Evolutionary conservation across 2,329 filamentous ascomycete genomes (phyloP).

Genomic region (Fusarium sp.): DNA sequence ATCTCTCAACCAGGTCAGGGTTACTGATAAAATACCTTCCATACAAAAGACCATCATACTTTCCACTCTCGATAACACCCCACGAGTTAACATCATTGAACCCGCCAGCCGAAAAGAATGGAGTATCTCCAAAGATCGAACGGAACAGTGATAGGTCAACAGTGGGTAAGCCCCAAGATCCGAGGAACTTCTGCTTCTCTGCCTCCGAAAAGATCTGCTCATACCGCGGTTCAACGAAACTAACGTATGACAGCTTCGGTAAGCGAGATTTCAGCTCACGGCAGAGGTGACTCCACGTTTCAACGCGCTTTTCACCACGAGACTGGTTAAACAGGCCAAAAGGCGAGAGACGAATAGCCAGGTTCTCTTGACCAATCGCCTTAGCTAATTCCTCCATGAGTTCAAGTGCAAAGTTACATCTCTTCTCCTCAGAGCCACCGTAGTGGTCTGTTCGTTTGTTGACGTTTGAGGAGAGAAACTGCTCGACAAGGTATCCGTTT

Average conservation of each 20-base stretch:
- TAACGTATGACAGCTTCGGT: conserved; percentile 63
- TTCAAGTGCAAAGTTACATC: conserved; percentile 65
- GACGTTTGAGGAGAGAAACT: conserved; percentile 53
- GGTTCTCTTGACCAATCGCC: conserved; percentile 58
- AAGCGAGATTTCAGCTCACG: conserved; percentile 58
- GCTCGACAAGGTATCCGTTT: conserved; percentile 56
- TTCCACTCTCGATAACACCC: conserved; percentile 57
- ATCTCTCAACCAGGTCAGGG: conserved; percentile 59
- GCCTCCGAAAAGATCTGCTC: conserved; percentile 63
- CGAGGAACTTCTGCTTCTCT: conserved; percentile 62
- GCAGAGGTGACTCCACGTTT: conserved; percentile 65
- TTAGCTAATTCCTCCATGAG: conserved; percentile 60
- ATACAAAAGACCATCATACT: conserved; percentile 60
- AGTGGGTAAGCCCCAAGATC: conserved; percentile 59
- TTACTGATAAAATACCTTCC: conserved; percentile 62
- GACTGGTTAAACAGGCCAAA: conserved; percentile 65
- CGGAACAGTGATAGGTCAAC: conserved; percentile 62
- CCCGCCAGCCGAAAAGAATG: conserved; percentile 67
- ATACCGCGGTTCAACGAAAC: conserved; percentile 66
- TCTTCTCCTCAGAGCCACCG: conserved; percentile 49
- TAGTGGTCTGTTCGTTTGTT: conserved; percentile 54
- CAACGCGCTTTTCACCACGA: conserved; percentile 61
- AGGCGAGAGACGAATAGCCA: conserved; percentile 60
- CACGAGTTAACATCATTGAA: conserved; percentile 63
- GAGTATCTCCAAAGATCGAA: conserved; percentile 62